Evolutionary conservation across 441 rosid species (phyloP).

Genomic region (Gossypium aridum): DNA sequence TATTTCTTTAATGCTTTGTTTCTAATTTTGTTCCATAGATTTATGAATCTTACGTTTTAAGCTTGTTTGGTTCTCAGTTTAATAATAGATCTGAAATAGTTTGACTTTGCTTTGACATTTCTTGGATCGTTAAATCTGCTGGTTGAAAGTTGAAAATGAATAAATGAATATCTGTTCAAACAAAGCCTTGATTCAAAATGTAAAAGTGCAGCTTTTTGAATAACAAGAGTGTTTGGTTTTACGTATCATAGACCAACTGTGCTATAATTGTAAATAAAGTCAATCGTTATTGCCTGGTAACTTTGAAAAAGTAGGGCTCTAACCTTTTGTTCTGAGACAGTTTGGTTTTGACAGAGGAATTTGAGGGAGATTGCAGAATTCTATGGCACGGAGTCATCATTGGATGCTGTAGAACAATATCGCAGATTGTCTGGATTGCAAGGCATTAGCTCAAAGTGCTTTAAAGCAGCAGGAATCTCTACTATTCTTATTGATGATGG

Average conservation of each 20-base stretch:
- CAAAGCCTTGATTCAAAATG: neutral
- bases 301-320: neutral
- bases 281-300: neutral
- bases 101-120: neutral
- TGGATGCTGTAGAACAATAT: constrained; percentile 59
- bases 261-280: neutral
- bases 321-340: neutral
- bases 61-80: neutral
- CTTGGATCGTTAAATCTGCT: neutral
- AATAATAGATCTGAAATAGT: neutral
- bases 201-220: neutral
- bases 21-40: neutral
- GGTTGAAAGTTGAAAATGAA: neutral
- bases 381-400: constrained; percentile 61
- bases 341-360: constrained; percentile 47
- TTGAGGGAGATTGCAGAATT: constrained; percentile 69
- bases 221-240: neutral
- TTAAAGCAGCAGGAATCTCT: constrained; percentile 65
- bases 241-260: neutral
- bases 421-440: constrained; percentile 54
- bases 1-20: neutral
- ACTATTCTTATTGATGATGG: constrained; percentile 86
- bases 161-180: neutral
- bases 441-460: constrained; percentile 50
- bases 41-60: neutral